Percentiles rank a stretch among this genome's conserved stretches.
Conservation (phyloP, 164 flowering plant species). For the Tetrastigma voinierianum region DNA sequence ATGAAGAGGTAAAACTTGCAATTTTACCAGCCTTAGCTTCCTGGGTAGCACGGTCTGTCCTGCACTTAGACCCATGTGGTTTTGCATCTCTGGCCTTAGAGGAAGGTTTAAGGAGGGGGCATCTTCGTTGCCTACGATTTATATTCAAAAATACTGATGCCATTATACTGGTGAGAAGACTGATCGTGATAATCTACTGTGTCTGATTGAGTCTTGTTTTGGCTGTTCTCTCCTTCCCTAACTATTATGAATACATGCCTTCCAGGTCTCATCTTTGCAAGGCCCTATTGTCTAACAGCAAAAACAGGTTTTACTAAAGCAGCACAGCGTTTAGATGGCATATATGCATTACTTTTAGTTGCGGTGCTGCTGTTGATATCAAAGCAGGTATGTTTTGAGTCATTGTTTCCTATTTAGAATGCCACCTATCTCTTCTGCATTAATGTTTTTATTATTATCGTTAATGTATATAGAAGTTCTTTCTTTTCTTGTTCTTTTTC, state of each 20-base stretch:
- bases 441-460: background rate
- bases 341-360: constrained; percentile 75
- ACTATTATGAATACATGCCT: constrained; percentile 4
- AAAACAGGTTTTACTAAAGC: constrained; percentile 92
- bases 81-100: constrained; percentile 75
- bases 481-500: constrained; percentile 10
- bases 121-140: constrained; percentile 70
- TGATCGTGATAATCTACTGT: background rate
- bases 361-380: constrained; percentile 68
- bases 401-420: background rate
- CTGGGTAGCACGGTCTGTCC: constrained; percentile 73
- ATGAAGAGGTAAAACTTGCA: constrained; percentile 92
- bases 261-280: constrained; percentile 73
- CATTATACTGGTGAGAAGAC: constrained; percentile 40
- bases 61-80: constrained; percentile 56
- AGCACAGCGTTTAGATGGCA: constrained; percentile 88
- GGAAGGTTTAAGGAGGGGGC: constrained; percentile 84
- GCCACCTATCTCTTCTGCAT: background rate
- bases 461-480: background rate
- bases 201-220: constrained; percentile 1
- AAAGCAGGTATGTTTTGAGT: constrained; percentile 61
- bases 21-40: constrained; percentile 64
- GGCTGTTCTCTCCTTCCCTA: constrained; percentile 5
- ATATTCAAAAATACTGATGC: constrained; percentile 69
- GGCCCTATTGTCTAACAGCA: constrained; percentile 77